A percentile compares a stretch with the other conserved stretches of the same genome.
Conservation (phyloP, 192 early-diverging fungal species). For the Spinellus fusiger region DNA sequence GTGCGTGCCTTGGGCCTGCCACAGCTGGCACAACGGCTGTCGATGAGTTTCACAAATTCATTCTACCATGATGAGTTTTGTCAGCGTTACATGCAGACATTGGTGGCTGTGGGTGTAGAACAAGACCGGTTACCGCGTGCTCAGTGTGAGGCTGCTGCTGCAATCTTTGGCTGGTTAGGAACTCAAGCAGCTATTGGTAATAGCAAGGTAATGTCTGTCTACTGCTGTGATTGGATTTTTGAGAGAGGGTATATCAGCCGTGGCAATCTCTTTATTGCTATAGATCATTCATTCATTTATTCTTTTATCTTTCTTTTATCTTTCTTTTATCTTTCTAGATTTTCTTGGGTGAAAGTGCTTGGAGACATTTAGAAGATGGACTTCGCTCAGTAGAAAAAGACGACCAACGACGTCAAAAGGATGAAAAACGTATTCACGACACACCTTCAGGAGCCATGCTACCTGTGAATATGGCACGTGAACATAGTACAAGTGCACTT, state of each 20-base stretch:
- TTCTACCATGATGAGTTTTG: conserved; percentile 75
- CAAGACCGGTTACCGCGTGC: conserved; percentile 22
- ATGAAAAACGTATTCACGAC: conserved; percentile 35
- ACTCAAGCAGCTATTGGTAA: conserved; percentile 55
- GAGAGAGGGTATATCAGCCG: too few relatives aligned
- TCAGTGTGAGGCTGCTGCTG: conserved; percentile 39
- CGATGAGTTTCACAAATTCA: conserved; percentile 66
- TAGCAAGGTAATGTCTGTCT: conserved; percentile 34
- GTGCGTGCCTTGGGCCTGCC: conserved; percentile 63
- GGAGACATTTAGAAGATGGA: conserved; percentile 79
- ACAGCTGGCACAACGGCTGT: conserved; percentile 58
- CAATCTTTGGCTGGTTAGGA: conserved; percentile 54
- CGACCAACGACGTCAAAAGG: conserved; percentile 35
- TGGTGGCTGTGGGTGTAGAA: conserved; percentile 38
- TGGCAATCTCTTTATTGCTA: too few relatives aligned
- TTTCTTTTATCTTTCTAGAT: conserved; percentile 31
- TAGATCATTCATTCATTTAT: too few relatives aligned
- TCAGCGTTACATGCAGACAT: conserved; percentile 58
- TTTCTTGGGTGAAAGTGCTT: conserved; percentile 70
- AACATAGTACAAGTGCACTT: conserved; percentile 22
- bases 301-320: not conserved
- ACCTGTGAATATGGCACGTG: conserved; percentile 6
- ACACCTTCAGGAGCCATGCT: conserved; percentile 6
- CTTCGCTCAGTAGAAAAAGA: conserved; percentile 68
- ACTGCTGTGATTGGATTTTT: not conserved